phyloP scores from a whole-genome alignment of 257 asterid genomes.

The Rubia yunnanensis region DNA sequence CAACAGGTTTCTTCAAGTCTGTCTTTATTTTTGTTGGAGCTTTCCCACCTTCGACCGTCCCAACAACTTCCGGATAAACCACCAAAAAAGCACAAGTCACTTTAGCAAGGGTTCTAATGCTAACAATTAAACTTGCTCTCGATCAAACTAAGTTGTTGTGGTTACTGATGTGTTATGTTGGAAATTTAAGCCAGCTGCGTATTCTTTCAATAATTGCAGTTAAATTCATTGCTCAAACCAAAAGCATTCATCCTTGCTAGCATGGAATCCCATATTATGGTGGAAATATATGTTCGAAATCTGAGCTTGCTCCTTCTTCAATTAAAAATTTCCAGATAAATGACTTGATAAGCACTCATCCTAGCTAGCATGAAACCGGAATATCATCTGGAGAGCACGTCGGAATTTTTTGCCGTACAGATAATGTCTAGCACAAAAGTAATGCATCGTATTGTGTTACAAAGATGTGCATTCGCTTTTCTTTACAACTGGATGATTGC shows the following conservation, averaged over 20 bases:
- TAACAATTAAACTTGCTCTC: no score
- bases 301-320: background rate
- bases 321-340: background rate
- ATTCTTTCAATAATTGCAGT: background rate
- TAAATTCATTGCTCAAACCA: background rate
- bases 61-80: slow-evolving; percentile 64
- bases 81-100: slow-evolving; percentile 19
- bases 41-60: slow-evolving; percentile 96
- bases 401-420: background rate
- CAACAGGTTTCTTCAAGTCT: slow-evolving; percentile 96
- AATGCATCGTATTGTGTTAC: background rate
- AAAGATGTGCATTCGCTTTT: background rate
- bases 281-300: background rate
- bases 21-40: slow-evolving; percentile 98
- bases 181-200: slow-evolving; percentile 1
- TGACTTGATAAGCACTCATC: background rate
- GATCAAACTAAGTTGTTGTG: background rate
- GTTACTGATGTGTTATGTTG: background rate
- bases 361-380: background rate
- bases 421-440: background rate
- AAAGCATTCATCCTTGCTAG: background rate
- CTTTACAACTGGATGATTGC: background rate
- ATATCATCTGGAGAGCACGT: background rate
- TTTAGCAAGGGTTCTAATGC: background rate
- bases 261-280: background rate